These are phyloP conservation scores for Cyclostephanos invisitatus DNA, from an alignment of 108 stramenopile species.

Conservation along the genomic window DNA sequence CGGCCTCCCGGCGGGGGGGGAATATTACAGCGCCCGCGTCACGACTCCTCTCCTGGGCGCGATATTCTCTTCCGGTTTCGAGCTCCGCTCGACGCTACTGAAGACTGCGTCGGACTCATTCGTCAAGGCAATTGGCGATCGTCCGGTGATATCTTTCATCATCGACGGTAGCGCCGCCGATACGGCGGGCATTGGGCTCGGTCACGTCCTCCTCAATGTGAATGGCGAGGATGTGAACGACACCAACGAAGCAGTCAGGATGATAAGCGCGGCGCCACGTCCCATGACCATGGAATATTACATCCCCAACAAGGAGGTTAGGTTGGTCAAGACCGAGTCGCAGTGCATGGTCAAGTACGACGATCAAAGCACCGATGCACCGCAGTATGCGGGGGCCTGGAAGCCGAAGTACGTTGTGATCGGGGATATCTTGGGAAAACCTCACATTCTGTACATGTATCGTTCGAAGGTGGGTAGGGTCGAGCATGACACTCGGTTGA, in stretches of 20 bases:
- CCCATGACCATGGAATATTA: conserved; percentile 40
- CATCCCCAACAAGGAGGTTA: conserved; percentile 20
- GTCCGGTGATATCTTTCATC: conserved; percentile 41
- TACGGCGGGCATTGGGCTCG: conserved; percentile 27
- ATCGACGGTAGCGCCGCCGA: conserved; percentile 33
- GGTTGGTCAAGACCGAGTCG: conserved; percentile 32
- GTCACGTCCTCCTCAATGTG: conserved; percentile 34
- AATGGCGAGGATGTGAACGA: conserved; percentile 20
- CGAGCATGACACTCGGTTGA: neutral
- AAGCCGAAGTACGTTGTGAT: conserved; percentile 52
- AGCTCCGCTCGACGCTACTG: conserved; percentile 23
- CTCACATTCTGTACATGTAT: conserved; percentile 43
- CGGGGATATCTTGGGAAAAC: conserved; percentile 40
- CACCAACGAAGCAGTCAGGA: conserved; percentile 17
- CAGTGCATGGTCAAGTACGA: conserved; percentile 51
- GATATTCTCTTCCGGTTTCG: conserved; percentile 30
- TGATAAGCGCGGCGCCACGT: conserved; percentile 17
- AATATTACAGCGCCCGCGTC: conserved; percentile 38
- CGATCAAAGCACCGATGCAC: conserved; percentile 12
- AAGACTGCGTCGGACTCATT: conserved; percentile 11
- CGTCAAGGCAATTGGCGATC: conserved; percentile 19
- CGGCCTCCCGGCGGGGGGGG: conserved; percentile 28
- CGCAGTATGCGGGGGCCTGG: conserved; percentile 27
- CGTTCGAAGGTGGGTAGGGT: conserved; percentile 30
- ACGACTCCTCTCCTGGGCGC: conserved; percentile 26